Percentiles rank a stretch among this genome's conserved stretches.
These are phyloP conservation scores for Ambispora gerdemannii DNA, from an alignment of 192 early-diverging fungal species.

Conservation along the genomic window DNA sequence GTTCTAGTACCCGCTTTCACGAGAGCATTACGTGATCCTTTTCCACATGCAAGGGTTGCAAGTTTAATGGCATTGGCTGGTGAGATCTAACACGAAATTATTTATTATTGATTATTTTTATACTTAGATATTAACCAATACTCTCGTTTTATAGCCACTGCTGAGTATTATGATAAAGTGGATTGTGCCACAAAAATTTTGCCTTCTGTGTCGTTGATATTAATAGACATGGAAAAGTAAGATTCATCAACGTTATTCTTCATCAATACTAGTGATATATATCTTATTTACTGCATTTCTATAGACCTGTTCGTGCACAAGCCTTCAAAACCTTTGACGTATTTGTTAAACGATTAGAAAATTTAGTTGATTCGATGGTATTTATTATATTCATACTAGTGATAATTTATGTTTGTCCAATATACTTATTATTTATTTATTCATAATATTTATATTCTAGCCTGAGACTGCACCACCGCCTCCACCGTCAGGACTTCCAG, in stretches of 20 bases:
- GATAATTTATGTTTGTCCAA: neutral
- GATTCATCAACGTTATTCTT: constrained; percentile 13
- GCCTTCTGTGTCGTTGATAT: constrained; percentile 62
- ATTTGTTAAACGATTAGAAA: constrained; percentile 67
- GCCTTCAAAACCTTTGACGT: constrained; percentile 74
- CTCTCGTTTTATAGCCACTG: constrained; percentile 55
- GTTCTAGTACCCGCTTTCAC: constrained; percentile 82
- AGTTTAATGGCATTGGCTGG: constrained; percentile 73
- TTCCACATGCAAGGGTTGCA: constrained; percentile 83
- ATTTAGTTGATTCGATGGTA: constrained; percentile 64
- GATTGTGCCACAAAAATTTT: constrained; percentile 75
- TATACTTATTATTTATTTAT: neutral
- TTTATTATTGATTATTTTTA: neutral
- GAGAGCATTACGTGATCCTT: constrained; percentile 80
- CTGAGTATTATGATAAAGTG: constrained; percentile 61
- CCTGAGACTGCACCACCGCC: constrained; percentile 50
- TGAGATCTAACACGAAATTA: constrained; percentile 4
- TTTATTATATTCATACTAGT: neutral
- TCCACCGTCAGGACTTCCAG: constrained; percentile 34
- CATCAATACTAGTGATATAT: neutral
- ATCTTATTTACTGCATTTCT: constrained; percentile 37
- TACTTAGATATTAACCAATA: neutral
- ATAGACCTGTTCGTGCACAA: constrained; percentile 70
- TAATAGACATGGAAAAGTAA: constrained; percentile 80
- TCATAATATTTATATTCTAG: constrained; percentile 20